Evolutionary conservation across 129 eudicot species (phyloP).

Genomic region (Chrysanthemum makinoi): DNA sequence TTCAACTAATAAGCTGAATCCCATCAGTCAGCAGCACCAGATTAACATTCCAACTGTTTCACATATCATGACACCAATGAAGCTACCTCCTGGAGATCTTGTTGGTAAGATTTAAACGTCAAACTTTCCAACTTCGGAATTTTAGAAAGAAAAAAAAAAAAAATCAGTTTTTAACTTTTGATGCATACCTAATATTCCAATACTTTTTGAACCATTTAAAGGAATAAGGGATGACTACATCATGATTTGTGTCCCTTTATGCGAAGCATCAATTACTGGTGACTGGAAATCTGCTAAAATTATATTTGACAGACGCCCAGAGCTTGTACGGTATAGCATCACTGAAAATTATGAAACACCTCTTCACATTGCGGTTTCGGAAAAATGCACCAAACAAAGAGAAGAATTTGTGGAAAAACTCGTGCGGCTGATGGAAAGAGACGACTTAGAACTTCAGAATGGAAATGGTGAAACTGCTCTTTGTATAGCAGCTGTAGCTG

Average conservation of each 20-base stretch:
- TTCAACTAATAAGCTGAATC: neutral
- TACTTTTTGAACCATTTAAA: too few relatives aligned
- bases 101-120: neutral
- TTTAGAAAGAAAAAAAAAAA: neutral
- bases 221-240: constrained; percentile 12
- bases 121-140: neutral
- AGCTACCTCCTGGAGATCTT: neutral
- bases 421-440: constrained; percentile 11
- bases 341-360: constrained; percentile 36
- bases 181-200: too few relatives aligned
- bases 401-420: constrained; percentile 27
- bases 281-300: constrained; percentile 34
- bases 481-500: constrained; percentile 36
- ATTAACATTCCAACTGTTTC: constrained; percentile 9
- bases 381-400: neutral
- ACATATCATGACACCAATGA: neutral
- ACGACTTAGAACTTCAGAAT: constrained; percentile 29
- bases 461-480: constrained; percentile 31
- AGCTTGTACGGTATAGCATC: constrained; percentile 18
- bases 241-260: constrained; percentile 19
- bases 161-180: neutral
- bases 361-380: constrained; percentile 39
- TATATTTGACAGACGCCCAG: neutral
- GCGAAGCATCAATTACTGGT: constrained; percentile 20
- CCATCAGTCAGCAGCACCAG: constrained; percentile 1